A percentile compares a stretch with the other conserved stretches of the same genome.
These are phyloP conservation scores for Backusella tuberculispora DNA, from an alignment of 192 early-diverging fungal genomes.

Conservation along the genomic window DNA sequence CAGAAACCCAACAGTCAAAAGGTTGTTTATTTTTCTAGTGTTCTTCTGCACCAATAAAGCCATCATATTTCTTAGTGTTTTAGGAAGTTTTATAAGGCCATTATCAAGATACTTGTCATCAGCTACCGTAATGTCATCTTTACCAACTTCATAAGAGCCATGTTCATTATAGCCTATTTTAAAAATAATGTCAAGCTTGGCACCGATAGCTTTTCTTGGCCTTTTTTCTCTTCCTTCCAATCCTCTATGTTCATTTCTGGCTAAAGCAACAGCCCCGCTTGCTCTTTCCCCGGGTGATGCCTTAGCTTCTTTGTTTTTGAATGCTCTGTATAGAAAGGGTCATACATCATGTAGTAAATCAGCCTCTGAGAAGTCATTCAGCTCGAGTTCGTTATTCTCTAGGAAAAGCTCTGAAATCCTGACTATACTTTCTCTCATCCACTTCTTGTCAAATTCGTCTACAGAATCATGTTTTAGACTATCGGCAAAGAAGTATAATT, in stretches of 20 bases:
- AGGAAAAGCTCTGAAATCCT: slow-evolving; percentile 7
- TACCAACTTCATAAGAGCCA: neutral
- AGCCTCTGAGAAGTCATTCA: slow-evolving; percentile 11
- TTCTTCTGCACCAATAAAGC: neutral
- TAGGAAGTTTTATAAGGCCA: slow-evolving; percentile 13
- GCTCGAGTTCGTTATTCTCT: neutral
- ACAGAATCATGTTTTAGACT: neutral
- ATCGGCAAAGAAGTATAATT: slow-evolving; percentile 6
- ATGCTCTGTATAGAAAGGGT: slow-evolving; percentile 8
- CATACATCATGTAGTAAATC: slow-evolving; percentile 8
- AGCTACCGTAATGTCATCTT: neutral
- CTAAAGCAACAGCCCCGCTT: slow-evolving; percentile 16
- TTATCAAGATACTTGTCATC: neutral
- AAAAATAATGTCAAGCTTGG: neutral
- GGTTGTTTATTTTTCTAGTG: neutral
- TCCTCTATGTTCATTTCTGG: slow-evolving; percentile 10
- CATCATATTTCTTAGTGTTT: slow-evolving; percentile 8
- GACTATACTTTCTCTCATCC: slow-evolving; percentile 6
- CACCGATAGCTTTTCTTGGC: neutral
- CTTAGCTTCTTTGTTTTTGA: neutral
- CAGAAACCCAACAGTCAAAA: slow-evolving; percentile 6
- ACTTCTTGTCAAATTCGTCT: slow-evolving; percentile 16
- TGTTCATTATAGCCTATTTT: neutral
- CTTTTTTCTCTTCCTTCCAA: neutral
- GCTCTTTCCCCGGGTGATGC: neutral